These are phyloP conservation scores for Pseudocercospora macadamiae DNA, from an alignment of 2,329 filamentous ascomycete genomes.

Conservation along the genomic window DNA sequence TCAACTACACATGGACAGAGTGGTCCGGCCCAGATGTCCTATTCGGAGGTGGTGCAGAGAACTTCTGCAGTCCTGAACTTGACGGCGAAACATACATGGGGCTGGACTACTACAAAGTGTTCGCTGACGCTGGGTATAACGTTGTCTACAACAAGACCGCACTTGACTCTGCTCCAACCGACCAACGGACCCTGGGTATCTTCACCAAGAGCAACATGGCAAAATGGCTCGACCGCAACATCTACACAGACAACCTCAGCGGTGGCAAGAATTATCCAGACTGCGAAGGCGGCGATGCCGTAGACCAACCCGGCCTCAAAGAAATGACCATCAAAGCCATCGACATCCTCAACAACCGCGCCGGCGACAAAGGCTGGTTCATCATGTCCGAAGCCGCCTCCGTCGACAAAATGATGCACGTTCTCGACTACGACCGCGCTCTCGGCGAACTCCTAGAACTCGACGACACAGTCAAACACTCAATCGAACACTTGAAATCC, in stretches of 20 bases:
- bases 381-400: conserved; percentile 85
- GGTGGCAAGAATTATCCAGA: conserved; percentile 69
- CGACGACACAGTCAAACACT: conserved; percentile 79
- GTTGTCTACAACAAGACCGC: conserved; percentile 75
- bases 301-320: conserved; percentile 79
- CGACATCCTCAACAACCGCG: conserved; percentile 52
- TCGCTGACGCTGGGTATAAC: conserved; percentile 71
- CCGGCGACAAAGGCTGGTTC: conserved; percentile 71
- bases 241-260: conserved; percentile 72
- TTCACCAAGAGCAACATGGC: conserved; percentile 76
- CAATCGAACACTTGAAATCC: conserved; percentile 68
- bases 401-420: conserved; percentile 90
- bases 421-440: conserved; percentile 81
- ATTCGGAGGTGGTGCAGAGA: conserved; percentile 78
- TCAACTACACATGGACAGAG: conserved; percentile 80
- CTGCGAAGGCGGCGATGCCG: conserved; percentile 65
- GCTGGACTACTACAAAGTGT: conserved; percentile 73
- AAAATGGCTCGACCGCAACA: conserved; percentile 81
- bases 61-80: conserved; percentile 63
- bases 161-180: conserved; percentile 60
- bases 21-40: conserved; percentile 76
- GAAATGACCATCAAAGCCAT: conserved; percentile 79
- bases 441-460: conserved; percentile 83
- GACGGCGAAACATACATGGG: conserved; percentile 66
- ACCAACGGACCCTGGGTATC: conserved; percentile 71